Base-by-base conservation (phyloP, 164 flowering plant species). In the Vitis rupestris region DNA sequence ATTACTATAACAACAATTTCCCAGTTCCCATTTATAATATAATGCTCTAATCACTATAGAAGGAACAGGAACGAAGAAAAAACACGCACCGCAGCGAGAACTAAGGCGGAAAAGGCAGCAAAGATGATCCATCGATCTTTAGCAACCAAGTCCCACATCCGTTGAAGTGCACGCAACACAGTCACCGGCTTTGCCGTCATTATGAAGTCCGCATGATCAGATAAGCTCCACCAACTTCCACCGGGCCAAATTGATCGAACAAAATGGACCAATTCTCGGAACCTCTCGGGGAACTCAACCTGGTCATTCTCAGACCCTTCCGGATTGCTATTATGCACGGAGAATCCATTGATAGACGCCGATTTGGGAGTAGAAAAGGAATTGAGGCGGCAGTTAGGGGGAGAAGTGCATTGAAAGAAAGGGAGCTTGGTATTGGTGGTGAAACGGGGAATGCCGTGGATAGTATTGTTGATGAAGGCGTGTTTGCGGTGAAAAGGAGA, bases 181-280 rank as follows among this genome's bases (percentile, higher is more conserved):
- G 97, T 87, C 29, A 93, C 98, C 19, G 94, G 90, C 70, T 87
- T 77, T 15, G 86, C 89, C 31, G 53, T 8, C 14, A 74, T 23
- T 8, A 70, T 75, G 44, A 78, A 67, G 17, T 81, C 83, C 3
- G 77, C 82, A 11, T 84, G 72, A 9, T 80, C 78, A 4, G 82
- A 72, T 27, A 93, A 72, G 77, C 77, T 76, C 98, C 98, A 93
- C 95, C 95, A 93, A 11, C 80, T 79, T n/a, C 98, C 98, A 16
- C 97, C 95, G 3, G 97, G 95, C 54, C 84, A 53, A 1, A 91
- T 17, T 16, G 90, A 76, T 44, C 77, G 78, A 12, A 86, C 11
- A 50, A 77, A 68, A 14, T 30, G 73, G 48, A 86, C 17, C 75
- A 77, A 81, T 63, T 59, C 72, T 50, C 68, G 65, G 15, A 85